A percentile compares a stretch with the other conserved stretches of the same genome.
Evolutionary conservation across 805 yeast genomes (phyloP).

Genomic region (Sungouiozyma intestinalis): DNA sequence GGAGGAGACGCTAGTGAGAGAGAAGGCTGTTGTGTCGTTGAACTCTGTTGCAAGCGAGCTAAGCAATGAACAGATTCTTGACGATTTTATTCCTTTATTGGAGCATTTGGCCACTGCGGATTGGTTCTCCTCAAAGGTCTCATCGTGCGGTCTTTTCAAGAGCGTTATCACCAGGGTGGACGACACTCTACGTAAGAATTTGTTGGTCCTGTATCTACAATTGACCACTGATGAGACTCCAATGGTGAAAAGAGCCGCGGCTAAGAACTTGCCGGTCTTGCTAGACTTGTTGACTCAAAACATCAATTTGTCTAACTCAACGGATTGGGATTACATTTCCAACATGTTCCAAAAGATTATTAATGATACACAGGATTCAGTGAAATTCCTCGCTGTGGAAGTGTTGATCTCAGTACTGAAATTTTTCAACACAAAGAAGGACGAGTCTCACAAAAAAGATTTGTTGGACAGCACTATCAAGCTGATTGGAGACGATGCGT

Average conservation of each 20-base stretch:
- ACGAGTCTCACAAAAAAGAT: slow-evolving; percentile 49
- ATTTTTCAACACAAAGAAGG: slow-evolving; percentile 50
- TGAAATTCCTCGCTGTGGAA: slow-evolving; percentile 81
- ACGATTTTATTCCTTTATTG: slow-evolving; percentile 64
- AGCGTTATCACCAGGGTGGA: slow-evolving; percentile 53
- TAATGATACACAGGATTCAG: slow-evolving; percentile 88
- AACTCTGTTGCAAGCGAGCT: slow-evolving; percentile 58
- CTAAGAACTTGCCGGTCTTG: slow-evolving; percentile 66
- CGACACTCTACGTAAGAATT: slow-evolving; percentile 43
- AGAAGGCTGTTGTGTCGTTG: slow-evolving; percentile 82
- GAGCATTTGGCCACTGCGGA: slow-evolving; percentile 73
- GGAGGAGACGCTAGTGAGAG: slow-evolving; percentile 95
- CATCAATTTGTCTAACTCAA: slow-evolving; percentile 37
- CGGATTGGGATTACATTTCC: slow-evolving; percentile 69
- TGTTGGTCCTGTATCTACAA: slow-evolving; percentile 57
- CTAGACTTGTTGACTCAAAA: slow-evolving; percentile 48
- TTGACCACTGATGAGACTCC: slow-evolving; percentile 88
- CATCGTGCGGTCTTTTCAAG: slow-evolving; percentile 81
- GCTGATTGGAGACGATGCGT: slow-evolving; percentile 77
- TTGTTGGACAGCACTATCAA: slow-evolving; percentile 55
- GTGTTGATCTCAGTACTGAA: slow-evolving; percentile 73
- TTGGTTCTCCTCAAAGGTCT: slow-evolving; percentile 91
- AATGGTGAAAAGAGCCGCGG: slow-evolving; percentile 95
- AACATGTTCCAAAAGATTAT: slow-evolving; percentile 71
- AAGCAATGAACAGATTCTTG: slow-evolving; percentile 50